phyloP scores from a whole-genome alignment of 2,329 filamentous ascomycete genomes.

The Colletotrichum destructivum region DNA sequence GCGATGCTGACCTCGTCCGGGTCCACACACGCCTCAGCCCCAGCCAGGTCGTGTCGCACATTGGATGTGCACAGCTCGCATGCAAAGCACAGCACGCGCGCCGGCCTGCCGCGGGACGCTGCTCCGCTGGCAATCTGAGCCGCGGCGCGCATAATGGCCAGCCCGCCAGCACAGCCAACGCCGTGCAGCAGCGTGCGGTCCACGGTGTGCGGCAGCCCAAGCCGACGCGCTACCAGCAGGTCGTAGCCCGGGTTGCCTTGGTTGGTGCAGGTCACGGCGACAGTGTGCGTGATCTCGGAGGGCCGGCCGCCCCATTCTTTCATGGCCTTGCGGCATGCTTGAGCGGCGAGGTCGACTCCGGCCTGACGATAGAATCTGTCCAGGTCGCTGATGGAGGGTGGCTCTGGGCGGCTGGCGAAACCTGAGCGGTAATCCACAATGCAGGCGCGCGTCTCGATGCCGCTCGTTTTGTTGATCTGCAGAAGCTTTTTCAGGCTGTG shows the following conservation, averaged over 20 bases:
- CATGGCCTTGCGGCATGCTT: conserved; percentile 52
- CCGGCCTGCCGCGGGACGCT: conserved; percentile 39
- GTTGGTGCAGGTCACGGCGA: conserved; percentile 55
- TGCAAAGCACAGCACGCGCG: conserved; percentile 45
- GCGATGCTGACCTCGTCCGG: conserved; percentile 44
- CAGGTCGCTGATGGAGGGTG: conserved; percentile 46
- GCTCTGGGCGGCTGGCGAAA: conserved; percentile 4
- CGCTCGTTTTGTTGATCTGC: conserved; percentile 5
- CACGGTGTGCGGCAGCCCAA: conserved; percentile 49
- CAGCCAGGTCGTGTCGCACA: conserved; percentile 40
- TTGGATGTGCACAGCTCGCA: conserved; percentile 45
- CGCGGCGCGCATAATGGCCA: conserved; percentile 45
- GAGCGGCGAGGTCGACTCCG: conserved; percentile 50
- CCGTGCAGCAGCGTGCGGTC: conserved; percentile 54
- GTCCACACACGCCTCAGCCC: conserved; percentile 41
- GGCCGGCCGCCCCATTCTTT: conserved; percentile 46
- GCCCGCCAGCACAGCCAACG: conserved; percentile 56
- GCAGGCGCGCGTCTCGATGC: conserved; percentile 16
- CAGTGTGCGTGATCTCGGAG: conserved; percentile 52
- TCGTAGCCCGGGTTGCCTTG: conserved; percentile 57
- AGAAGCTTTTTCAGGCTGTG: background rate
- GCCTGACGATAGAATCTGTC: conserved; percentile 48
- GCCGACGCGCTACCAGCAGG: conserved; percentile 51
- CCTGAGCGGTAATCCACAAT: conserved; percentile 2
- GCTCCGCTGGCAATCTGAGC: conserved; percentile 42